Evolutionary conservation across 2,329 filamentous ascomycete genomes (phyloP).

Genomic region (Trichoderma sp.): DNA sequence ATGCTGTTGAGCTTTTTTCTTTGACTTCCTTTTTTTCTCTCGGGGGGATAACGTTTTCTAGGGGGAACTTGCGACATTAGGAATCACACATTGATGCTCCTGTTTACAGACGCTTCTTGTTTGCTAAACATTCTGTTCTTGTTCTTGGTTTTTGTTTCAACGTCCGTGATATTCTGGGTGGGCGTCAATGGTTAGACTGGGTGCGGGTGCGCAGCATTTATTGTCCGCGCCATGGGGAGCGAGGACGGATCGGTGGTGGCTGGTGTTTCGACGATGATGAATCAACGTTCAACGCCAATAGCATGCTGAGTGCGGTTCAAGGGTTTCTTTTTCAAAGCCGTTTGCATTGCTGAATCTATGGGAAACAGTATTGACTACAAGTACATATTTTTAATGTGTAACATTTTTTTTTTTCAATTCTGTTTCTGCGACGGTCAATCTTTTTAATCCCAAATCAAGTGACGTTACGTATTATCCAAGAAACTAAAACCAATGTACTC

Average conservation of each 20-base stretch:
- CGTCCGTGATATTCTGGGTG: not conserved
- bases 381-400: conserved; percentile 11
- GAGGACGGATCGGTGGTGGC: not conserved
- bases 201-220: not conserved
- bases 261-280: not conserved
- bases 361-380: not conserved
- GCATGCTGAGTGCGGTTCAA: not conserved
- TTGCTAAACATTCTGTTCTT: not conserved
- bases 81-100: not conserved
- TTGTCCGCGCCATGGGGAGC: not conserved
- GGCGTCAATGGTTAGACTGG: conserved; percentile 13
- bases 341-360: not conserved
- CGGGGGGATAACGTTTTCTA: not conserved
- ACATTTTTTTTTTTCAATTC: not conserved
- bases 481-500: not conserved
- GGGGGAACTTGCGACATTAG: not conserved
- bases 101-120: not conserved
- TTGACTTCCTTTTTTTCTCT: not conserved
- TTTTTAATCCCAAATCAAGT: conserved; percentile 3
- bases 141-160: not conserved
- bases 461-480: not conserved
- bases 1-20: not conserved
- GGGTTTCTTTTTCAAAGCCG: not conserved
- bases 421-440: not conserved
- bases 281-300: not conserved